Evolutionary conservation across 495 filamentous ascomycete species (phyloP), one percentile per base, ranked within the genome.

Genomic region (Podospora didyma): DNA sequence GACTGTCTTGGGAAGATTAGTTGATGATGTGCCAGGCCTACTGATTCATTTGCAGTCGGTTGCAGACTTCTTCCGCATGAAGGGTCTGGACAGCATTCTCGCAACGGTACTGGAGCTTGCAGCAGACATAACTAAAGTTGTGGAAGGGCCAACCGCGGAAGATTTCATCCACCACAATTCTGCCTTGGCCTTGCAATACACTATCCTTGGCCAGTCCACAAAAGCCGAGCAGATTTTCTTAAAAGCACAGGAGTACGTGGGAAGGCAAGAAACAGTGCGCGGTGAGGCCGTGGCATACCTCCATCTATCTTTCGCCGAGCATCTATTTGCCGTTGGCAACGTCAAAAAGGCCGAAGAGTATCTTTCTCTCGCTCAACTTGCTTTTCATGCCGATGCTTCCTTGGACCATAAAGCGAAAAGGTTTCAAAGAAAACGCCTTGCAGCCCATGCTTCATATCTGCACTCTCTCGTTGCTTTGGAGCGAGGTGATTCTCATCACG

Each of bases 51-150:
- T 96, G 11, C 79, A 84, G 55, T 79, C 83, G 2, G 63, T 92
- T n/a, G 80, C 83, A 19, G 88, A 96, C 53, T 95, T 89, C 61
- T 78, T 90, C 2, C 86, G 86, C 34, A 86, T 92, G 63, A 87
- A 88, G 54, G 91, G 90, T 2, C 67, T 75, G 20, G 72, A 75
- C 23, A 65, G 59, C 12, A 61, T 76, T 11, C 71, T 77, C n/a
- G 70, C 76, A 3, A 70, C 71, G 0, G 73, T 74, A 1, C 68
- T 81, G 5, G 77, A 80, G 59, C 67, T 82, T 10, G 65, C 73
- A 5, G 66, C 76, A 1, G 66, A 76, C 26, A 67, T 91, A 20
- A 74, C 79, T 7, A 79, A 80, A 24, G 73, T 87, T n/a, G 80
- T 82, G 48, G 66, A 72, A 10, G 69, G 81, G 19, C 62, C 73